These are phyloP conservation scores for Dendrobium catenatum DNA, from an alignment of 106 monocot species.

Conservation along the genomic window DNA sequence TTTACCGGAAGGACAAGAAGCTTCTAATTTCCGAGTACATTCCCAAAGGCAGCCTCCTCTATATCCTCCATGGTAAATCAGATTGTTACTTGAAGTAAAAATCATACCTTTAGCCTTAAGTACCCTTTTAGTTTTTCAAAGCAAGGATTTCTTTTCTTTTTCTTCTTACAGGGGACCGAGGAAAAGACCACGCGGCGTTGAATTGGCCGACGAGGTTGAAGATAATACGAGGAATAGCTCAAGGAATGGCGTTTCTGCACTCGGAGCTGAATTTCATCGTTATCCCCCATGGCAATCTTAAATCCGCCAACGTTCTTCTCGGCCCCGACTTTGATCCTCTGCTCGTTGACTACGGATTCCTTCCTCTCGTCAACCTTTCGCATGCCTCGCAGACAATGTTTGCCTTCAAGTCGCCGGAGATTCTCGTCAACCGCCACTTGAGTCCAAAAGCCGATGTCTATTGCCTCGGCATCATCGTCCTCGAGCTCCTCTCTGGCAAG, in stretches of 20 bases:
- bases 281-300: conserved; percentile 82
- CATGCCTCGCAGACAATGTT: conserved; percentile 31
- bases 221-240: conserved; percentile 52
- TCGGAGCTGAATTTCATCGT: conserved; percentile 30
- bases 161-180: conserved; percentile 38
- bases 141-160: background rate
- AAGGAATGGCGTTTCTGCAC: conserved; percentile 61
- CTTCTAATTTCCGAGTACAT: conserved; percentile 60
- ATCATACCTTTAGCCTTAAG: background rate
- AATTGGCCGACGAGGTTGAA: conserved; percentile 62
- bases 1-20: conserved; percentile 72
- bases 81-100: no score
- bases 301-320: conserved; percentile 75
- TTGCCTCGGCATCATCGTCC: conserved; percentile 79
- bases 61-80: conserved; percentile 58
- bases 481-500: conserved; percentile 82
- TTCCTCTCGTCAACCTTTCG: conserved; percentile 44
- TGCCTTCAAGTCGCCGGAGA: conserved; percentile 66
- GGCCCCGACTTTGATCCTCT: conserved; percentile 52
- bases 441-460: conserved; percentile 67
- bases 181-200: conserved; percentile 45
- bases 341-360: conserved; percentile 69
- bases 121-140: background rate
- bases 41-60: conserved; percentile 67
- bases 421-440: conserved; percentile 25